Evolutionary conservation across 257 asterid genomes (phyloP).

Genomic region (Prunella vulgaris): DNA sequence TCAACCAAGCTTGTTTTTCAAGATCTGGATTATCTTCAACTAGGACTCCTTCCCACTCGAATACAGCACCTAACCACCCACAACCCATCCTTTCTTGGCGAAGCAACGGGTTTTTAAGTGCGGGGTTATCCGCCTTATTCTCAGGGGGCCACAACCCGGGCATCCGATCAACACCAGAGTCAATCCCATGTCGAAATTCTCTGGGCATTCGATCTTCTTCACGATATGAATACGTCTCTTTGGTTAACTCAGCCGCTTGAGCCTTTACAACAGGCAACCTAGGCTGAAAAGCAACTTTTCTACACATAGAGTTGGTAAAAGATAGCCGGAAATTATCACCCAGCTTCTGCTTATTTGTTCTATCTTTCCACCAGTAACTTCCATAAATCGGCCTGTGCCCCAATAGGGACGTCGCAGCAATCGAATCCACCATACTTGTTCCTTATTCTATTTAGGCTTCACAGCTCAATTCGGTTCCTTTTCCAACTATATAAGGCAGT

Average conservation of each 20-base stretch:
- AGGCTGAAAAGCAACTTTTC: constrained; percentile 27
- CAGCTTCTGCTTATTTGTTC: constrained; percentile 33
- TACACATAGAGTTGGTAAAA: constrained; percentile 23
- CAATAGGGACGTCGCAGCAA: constrained; percentile 69
- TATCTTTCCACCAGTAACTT: constrained; percentile 34
- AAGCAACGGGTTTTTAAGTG: constrained; percentile 80
- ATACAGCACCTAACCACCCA: constrained; percentile 93
- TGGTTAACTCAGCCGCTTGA: constrained; percentile 71
- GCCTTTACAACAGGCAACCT: constrained; percentile 33
- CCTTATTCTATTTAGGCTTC: constrained; percentile 12
- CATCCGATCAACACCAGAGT: constrained; percentile 44
- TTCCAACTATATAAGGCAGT: too few relatives aligned
- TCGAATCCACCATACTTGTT: constrained; percentile 61
- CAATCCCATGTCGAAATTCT: constrained; percentile 45
- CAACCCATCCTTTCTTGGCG: constrained; percentile 93
- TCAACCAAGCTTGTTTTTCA: constrained; percentile 88
- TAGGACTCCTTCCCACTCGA: constrained; percentile 94
- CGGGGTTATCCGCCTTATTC: constrained; percentile 78
- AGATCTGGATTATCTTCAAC: constrained; percentile 82
- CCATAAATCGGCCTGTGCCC: constrained; percentile 52
- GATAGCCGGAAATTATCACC: constrained; percentile 32
- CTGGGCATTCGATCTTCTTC: constrained; percentile 50
- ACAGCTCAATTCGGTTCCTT: too few relatives aligned
- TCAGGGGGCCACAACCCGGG: constrained; percentile 82
- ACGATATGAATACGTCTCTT: constrained; percentile 49